Evolutionary conservation across 139 green algal genomes (phyloP).

Genomic region (Mychonastes homosphaera): DNA sequence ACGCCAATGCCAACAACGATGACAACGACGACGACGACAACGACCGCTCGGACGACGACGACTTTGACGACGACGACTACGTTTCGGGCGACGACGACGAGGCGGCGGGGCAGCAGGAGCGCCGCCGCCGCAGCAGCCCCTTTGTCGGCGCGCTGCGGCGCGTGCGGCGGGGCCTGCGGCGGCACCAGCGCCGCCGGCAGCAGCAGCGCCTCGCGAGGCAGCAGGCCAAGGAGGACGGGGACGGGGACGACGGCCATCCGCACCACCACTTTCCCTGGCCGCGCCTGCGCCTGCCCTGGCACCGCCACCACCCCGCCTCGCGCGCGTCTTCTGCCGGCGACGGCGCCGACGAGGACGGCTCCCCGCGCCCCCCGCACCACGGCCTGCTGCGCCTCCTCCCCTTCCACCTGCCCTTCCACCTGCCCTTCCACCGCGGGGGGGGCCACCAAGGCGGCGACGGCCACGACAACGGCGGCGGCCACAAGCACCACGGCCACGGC

Average conservation of each 20-base stretch:
- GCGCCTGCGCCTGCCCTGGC: slow-evolving; percentile 16
- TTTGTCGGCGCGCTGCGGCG: too few relatives aligned
- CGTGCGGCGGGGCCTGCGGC: too few relatives aligned
- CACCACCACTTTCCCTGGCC: too few relatives aligned
- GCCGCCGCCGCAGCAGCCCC: too few relatives aligned
- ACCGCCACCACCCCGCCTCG: not conserved
- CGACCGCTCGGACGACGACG: too few relatives aligned
- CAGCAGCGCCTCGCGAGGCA: too few relatives aligned
- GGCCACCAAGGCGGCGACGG: not conserved
- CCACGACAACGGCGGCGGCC: not conserved
- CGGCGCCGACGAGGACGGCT: not conserved
- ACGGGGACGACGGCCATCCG: too few relatives aligned
- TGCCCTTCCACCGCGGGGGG: not conserved
- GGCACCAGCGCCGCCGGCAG: too few relatives aligned
- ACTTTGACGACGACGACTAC: not conserved
- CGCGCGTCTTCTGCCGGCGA: not conserved
- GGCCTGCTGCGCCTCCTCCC: slow-evolving; percentile 9
- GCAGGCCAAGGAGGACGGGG: too few relatives aligned
- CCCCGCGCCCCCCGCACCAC: not conserved
- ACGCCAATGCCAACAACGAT: not conserved
- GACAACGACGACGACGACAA: too few relatives aligned
- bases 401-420: not conserved
- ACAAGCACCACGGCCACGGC: not conserved
- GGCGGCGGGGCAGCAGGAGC: too few relatives aligned
- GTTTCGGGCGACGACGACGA: too few relatives aligned